Evolutionary conservation across 495 filamentous ascomycete genomes (phyloP), one percentile per base, ranked within the genome.

Genomic region (Pyrenula massariospora): DNA sequence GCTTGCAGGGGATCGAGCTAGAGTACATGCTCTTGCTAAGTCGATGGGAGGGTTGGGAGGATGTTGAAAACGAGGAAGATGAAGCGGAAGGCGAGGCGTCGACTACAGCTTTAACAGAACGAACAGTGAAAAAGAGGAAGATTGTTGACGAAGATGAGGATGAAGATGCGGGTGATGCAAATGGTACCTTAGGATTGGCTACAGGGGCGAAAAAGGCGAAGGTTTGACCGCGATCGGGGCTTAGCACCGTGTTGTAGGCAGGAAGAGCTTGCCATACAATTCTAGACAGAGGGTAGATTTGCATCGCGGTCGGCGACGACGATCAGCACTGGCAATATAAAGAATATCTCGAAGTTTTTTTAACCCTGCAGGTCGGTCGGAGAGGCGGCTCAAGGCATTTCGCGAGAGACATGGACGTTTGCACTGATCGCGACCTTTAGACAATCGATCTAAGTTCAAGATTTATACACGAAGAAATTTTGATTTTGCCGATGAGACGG

Each of bases 11-110:
- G 59, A 84, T 95, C n/a, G 84, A 89, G 66, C 86, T 85, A 54
- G 91, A 93, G 24, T 96, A 93, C 69, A 80, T 82, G 25, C 71
- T 81, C 48, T 68, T 93, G 25, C 70, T 96, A 56, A 68, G 76
- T 31, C 75, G 65, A 8, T 72, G 80, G 49, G 66, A 67, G 60
- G 70, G 68, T 36, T 70, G 76, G 58, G 66, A 70, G 56, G 64
- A 66, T 50, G 63, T 55, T 22, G 59, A 54, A 22, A 57, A 67
- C 58, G 61, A 67, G 24, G 60, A 62, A 55, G 3, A 58, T 55
- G 54, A 57, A 31, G 58, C 66, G 60, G 59, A 60, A 49, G 48
- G 53, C 2, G 59, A 63, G 48, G 21, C 52, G 10, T 53, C 66
- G 22, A 59, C 68, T 15, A 63, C 63, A 2, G 42, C 62, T 21